A percentile compares a stretch with the other conserved stretches of the same genome.
These are phyloP conservation scores for Heliamphora pulchella DNA, from an alignment of 179 eudicot genomes.

Conservation along the genomic window DNA sequence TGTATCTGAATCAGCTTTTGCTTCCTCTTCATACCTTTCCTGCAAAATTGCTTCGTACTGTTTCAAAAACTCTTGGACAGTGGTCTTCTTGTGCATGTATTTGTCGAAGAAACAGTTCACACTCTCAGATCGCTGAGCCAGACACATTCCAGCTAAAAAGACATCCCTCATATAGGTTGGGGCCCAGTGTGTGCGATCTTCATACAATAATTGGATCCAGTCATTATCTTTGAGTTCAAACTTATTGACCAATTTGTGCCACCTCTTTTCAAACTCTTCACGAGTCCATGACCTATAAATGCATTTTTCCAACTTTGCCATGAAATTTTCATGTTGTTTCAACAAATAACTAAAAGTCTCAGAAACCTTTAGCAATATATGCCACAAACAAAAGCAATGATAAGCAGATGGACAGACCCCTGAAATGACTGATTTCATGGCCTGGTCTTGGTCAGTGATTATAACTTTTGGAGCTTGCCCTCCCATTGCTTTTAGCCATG, in stretches of 20 bases:
- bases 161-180: constrained; percentile 39
- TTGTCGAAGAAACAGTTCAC: constrained; percentile 53
- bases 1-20: constrained; percentile 69
- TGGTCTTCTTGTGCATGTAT: constrained; percentile 50
- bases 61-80: constrained; percentile 41
- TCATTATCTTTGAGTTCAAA: constrained; percentile 39
- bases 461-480: constrained; percentile 43
- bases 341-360: constrained; percentile 34
- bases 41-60: constrained; percentile 44
- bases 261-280: constrained; percentile 50
- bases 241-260: constrained; percentile 34
- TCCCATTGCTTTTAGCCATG: constrained; percentile 54
- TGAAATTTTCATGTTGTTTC: constrained; percentile 37
- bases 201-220: constrained; percentile 36
- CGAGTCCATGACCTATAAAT: constrained; percentile 41
- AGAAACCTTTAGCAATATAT: constrained; percentile 34
- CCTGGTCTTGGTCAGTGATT: constrained; percentile 40
- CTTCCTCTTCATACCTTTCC: constrained; percentile 67
- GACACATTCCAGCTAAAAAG: constrained; percentile 50
- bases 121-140: constrained; percentile 43
- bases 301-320: constrained; percentile 39
- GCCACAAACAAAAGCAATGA: constrained; percentile 45
- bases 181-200: constrained; percentile 40
- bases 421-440: constrained; percentile 29
- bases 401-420: constrained; percentile 41